Evolutionary conservation across 2,329 filamentous ascomycete genomes (phyloP).

Genomic region (Cladosporium sphaerospermum): DNA sequence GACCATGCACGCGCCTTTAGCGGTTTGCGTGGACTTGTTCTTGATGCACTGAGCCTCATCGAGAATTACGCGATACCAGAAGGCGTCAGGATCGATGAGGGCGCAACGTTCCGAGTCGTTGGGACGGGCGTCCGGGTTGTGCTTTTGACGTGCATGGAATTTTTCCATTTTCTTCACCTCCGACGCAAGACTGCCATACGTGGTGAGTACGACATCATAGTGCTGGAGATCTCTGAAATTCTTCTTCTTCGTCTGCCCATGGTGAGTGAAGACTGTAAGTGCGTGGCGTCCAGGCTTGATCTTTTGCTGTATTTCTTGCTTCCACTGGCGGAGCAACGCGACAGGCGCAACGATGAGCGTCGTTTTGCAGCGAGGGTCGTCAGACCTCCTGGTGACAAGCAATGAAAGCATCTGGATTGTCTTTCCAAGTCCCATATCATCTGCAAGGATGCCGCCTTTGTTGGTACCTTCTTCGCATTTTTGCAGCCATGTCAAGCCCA

Average conservation of each 20-base stretch:
- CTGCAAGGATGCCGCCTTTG: conserved; percentile 70
- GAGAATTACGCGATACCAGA: conserved; percentile 63
- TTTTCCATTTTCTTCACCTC: conserved; percentile 59
- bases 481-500: conserved; percentile 71
- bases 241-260: conserved; percentile 54
- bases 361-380: conserved; percentile 56
- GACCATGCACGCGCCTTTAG: conserved; percentile 55
- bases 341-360: conserved; percentile 80
- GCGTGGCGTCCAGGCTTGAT: conserved; percentile 50
- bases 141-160: conserved; percentile 45
- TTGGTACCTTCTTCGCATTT: conserved; percentile 64
- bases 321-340: conserved; percentile 77
- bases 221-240: conserved; percentile 55
- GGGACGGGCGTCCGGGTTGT: conserved; percentile 34
- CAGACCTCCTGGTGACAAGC: conserved; percentile 61
- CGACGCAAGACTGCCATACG: conserved; percentile 64
- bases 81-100: conserved; percentile 46
- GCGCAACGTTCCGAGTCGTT: conserved; percentile 29
- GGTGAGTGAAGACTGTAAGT: conserved; percentile 63
- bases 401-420: conserved; percentile 77
- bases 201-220: conserved; percentile 72
- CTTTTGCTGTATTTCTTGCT: conserved; percentile 68
- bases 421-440: conserved; percentile 81
- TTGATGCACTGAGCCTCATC: conserved; percentile 81
- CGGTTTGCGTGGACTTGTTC: conserved; percentile 59